Evolutionary conservation across 148 eudicot species (phyloP), one percentile per base, ranked within the genome.

Genomic region (Fagopyrum esculentum): DNA sequence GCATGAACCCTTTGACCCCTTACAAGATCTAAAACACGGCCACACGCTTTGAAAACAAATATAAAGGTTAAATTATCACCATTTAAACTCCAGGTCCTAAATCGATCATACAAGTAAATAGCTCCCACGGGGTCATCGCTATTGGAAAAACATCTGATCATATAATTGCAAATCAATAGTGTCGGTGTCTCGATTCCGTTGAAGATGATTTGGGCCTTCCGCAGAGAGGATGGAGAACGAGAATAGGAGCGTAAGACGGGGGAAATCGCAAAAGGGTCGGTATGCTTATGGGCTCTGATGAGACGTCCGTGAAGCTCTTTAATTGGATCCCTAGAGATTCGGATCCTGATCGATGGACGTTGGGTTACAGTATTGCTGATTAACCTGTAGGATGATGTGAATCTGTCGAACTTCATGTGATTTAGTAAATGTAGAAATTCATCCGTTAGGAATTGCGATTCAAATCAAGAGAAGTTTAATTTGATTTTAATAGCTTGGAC

Each of bases 251-350:
- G 87, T 48, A 90, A 80, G 30, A 90, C 87, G 4, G 51, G 78
- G 3, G 82, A 85, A 30, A 90, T 82, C 29, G 80, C 60, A 69
- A 43, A 43, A 29, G 93, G 81, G 76, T 89, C 84, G 13, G 69
- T 73, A 83, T 89, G 86, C 9, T 77, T 74, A 8, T 79, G 81
- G 45, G 87, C 81, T 87, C 85, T 84, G 56, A 91, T 80, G 16
- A 86, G 68, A 61, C 77, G 84, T 5, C 82, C 89, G 69, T 89
- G 93, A 52, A 87, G 86, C 85, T 87, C 89, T 85, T 82, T 85
- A 61, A 79, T 76, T 80, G 85, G 48, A 57, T 73, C 78, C 49
- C 22, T 78, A 43, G 81, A 77, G 74, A 52, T 45, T 68, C 77
- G 74, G 47, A 55, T 64, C 5, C 52, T 64, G 80, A 13, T 44